Percentiles rank a stretch among this genome's conserved stretches.
Conservation (phyloP, 768 basidiomycete genomes). For the Lactarius hatsudake region DNA sequence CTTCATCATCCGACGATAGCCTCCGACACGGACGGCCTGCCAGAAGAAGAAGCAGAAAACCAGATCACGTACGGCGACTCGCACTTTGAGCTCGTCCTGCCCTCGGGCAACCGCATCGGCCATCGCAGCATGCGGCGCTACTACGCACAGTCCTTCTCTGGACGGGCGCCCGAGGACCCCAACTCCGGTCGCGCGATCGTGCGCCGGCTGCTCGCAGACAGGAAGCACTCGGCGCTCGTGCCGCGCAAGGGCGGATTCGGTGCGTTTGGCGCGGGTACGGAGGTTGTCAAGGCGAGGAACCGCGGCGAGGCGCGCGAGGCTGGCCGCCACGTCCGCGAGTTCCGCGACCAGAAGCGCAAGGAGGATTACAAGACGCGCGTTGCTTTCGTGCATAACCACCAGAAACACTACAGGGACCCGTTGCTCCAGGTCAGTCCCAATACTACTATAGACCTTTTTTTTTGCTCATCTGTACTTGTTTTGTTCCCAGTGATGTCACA, state of each 20-base stretch:
- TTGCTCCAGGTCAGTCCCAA: constrained; percentile 46
- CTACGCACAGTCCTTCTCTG: constrained; percentile 77
- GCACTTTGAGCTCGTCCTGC: constrained; percentile 83
- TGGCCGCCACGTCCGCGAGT: constrained; percentile 79
- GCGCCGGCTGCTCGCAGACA: constrained; percentile 73
- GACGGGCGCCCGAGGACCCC: constrained; percentile 45
- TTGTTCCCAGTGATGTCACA: constrained; percentile 25
- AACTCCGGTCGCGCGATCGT: constrained; percentile 77
- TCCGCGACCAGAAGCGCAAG: constrained; percentile 72
- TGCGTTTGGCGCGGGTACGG: constrained; percentile 75
- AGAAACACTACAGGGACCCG: constrained; percentile 87
- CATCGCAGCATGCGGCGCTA: constrained; percentile 86
- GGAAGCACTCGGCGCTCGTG: constrained; percentile 81
- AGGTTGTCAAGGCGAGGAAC: constrained; percentile 88
- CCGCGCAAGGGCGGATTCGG: constrained; percentile 85
- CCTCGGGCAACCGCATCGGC: constrained; percentile 89
- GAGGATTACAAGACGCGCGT: constrained; percentile 86
- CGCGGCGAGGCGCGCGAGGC: constrained; percentile 94
- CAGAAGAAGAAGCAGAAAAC: constrained; percentile 36
- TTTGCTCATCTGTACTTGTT: not conserved
- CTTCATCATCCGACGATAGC: constrained; percentile 34
- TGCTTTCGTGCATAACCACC: constrained; percentile 74
- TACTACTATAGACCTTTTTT: not conserved
- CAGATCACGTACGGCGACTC: constrained; percentile 77
- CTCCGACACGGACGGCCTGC: constrained; percentile 42